Conservation (phyloP, 2,329 filamentous ascomycete species). For the Plectosphaerella plurivora region DNA sequence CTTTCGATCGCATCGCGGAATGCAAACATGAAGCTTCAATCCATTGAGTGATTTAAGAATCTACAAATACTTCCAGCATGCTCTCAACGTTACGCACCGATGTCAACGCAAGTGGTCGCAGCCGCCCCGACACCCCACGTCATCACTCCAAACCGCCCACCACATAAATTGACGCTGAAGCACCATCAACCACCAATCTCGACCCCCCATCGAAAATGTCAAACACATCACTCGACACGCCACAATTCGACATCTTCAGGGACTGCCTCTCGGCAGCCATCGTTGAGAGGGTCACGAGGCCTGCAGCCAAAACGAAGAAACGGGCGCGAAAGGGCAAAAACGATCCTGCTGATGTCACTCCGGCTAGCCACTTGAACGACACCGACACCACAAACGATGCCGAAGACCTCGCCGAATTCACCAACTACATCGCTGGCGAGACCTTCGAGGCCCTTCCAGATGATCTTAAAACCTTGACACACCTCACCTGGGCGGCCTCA, state of each 20-base stretch:
- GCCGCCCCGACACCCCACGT: no score
- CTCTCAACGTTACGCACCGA: no score
- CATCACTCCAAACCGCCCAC: no score
- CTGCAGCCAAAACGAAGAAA: conserved; percentile 39
- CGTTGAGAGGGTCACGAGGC: conserved; percentile 52
- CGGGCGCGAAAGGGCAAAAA: conserved; percentile 27
- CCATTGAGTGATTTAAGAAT: no score
- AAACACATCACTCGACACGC: not conserved
- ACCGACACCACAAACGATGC: conserved; percentile 29
- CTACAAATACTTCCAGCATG: no score
- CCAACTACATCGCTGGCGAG: conserved; percentile 70
- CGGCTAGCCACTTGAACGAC: not conserved
- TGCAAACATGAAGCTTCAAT: no score
- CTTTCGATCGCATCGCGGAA: no score
- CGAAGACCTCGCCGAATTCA: conserved; percentile 74
- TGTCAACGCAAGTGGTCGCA: no score
- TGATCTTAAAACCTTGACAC: conserved; percentile 56
- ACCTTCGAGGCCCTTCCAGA: conserved; percentile 63
- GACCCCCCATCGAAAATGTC: no score
- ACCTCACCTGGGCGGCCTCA: conserved; percentile 49
- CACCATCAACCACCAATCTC: no score
- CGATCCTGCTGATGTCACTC: not conserved
- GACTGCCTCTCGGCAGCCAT: conserved; percentile 70
- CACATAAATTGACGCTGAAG: no score
- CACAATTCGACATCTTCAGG: conserved; percentile 53